Base-by-base conservation (phyloP, 169 alveolate genomes). In the Plasmodium vivax region DNA sequence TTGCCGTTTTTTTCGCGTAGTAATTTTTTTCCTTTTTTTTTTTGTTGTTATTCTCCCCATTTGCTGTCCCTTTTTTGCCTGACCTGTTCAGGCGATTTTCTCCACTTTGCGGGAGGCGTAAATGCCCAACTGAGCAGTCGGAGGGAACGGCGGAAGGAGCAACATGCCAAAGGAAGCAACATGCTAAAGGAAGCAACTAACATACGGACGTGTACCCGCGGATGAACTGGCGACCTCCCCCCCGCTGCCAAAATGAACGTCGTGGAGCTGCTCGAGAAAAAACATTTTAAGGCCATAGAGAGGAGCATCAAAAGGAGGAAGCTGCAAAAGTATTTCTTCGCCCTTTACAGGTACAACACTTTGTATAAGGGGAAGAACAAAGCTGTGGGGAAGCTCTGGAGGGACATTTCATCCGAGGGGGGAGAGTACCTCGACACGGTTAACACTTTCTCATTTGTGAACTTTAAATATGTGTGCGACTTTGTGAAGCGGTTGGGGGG, bases 381-480 rank as follows among this genome's bases (percentile, higher is more conserved):
- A 30, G 62, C 79, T 43, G 16, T 87, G 9, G 32, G 30, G 8
- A 77, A 87, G 41, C 51, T 87, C 58, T 87, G 94, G 94, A 87
- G 45, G 71, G 30, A 43, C 2, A 77, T 87, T 77, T 19, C 38
- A n/a, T 47, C 43, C 12, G 80, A 68, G 71, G 68, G 43, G 12
- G 68, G 43, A 5, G 34, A 77, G 8, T 34, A 77, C 45, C 45
- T n/a, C 73, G 32, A 74, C 41, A 36, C 12, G 23, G 19, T n/a
- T 51, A 79, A 87, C 5, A 68, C 56, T 32, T 75, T 77, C 30
- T 1, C 56, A 0, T 75, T 87, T 87, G 94, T 87, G 23, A 87
- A 87, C 54, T 87, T 87, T 87, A 45, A 87, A 77, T 87, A 87
- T 79, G 75, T 87, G 9, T 87, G 87, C 56, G 87, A 87, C 9